Evolutionary conservation across 2,329 filamentous ascomycete species (phyloP).

Genomic region (Talaromyces sp.): DNA sequence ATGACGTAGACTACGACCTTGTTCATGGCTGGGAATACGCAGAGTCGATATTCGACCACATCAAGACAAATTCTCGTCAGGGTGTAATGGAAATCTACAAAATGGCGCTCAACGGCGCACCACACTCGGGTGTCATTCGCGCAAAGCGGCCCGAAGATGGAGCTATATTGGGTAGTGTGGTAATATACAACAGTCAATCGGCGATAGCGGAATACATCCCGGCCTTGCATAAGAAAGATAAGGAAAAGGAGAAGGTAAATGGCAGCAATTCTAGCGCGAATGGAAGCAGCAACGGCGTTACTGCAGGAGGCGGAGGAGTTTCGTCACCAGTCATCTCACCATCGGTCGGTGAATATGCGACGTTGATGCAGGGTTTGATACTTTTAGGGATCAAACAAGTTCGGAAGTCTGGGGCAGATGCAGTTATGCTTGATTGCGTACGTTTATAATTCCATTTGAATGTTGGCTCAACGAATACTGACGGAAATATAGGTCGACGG

Average conservation of each 20-base stretch:
- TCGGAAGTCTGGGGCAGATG: conserved; percentile 70
- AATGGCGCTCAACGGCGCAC: conserved; percentile 66
- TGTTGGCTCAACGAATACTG: background rate
- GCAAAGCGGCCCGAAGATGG: conserved; percentile 69
- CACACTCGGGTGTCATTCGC: conserved; percentile 75
- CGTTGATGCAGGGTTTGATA: conserved; percentile 72
- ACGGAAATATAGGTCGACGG: conserved; percentile 57
- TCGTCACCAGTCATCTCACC: conserved; percentile 74
- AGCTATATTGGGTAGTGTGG: conserved; percentile 71
- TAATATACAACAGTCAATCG: conserved; percentile 71
- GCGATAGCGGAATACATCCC: conserved; percentile 68
- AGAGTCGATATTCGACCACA: conserved; percentile 69
- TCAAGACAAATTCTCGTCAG: conserved; percentile 69
- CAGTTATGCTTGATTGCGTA: conserved; percentile 77
- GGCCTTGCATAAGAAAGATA: conserved; percentile 56
- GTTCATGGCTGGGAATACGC: conserved; percentile 77
- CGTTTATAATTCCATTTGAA: conserved; percentile 35
- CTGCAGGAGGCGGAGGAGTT: conserved; percentile 63
- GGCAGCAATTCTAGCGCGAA: conserved; percentile 6
- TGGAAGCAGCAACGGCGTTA: conserved; percentile 47
- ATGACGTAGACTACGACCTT: conserved; percentile 75
- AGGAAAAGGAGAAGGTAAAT: background rate
- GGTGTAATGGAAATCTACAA: conserved; percentile 78
- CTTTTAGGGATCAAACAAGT: conserved; percentile 79
- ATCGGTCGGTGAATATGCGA: conserved; percentile 64